Evolutionary conservation across 768 basidiomycete species (phyloP), one percentile per base, ranked within the genome.

Genomic region (Dioszegia hungarica): DNA sequence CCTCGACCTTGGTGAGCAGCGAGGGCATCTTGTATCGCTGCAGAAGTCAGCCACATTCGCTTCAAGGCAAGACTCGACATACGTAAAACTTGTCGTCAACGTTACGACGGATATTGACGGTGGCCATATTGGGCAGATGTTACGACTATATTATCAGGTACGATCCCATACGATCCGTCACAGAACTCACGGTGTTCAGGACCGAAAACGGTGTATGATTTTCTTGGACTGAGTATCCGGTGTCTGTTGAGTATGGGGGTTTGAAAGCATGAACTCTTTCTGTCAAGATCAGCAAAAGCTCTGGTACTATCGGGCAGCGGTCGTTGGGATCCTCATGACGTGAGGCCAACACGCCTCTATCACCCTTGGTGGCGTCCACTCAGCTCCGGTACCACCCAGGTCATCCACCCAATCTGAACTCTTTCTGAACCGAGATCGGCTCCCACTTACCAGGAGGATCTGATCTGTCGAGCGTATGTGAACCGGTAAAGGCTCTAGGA

Each of bases 1-100:
- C 95, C 79, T 99, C 95, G 33, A 98, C 92, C 81, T 98, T 98
- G 62, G 88, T 94, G 62, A 84, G 82, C 61, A 99, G 84, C 57
- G 92, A 75, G 54, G 95, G 95, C 95, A 99, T 99, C 63, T 90
- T 93, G 72, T 72, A 68, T 34, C 66, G 65, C 65, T 67, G 37
- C 5, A 28, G 2, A 47, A 2, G 14, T 55, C 44, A 63, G 49
- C 44, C 11, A 40, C 11, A n/a, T n/a, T n/a, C n/a, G 12, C 19
- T 3, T 27, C 34, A 25, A 19, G 8, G 29, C 24, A 11, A 28
- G 28, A 4, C 31, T 28, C 12, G 19, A 11, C 19, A 58, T 53
- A 75, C 74, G 57, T 76, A 76, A 56, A 76, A 76, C 61, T 76
- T 76, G 65, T 76, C 75, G 43, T 74, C 73, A 62, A 74, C 71